These are phyloP conservation scores for Nectriaceae sp. DNA, from an alignment of 2,329 filamentous ascomycete species.

Conservation along the genomic window DNA sequence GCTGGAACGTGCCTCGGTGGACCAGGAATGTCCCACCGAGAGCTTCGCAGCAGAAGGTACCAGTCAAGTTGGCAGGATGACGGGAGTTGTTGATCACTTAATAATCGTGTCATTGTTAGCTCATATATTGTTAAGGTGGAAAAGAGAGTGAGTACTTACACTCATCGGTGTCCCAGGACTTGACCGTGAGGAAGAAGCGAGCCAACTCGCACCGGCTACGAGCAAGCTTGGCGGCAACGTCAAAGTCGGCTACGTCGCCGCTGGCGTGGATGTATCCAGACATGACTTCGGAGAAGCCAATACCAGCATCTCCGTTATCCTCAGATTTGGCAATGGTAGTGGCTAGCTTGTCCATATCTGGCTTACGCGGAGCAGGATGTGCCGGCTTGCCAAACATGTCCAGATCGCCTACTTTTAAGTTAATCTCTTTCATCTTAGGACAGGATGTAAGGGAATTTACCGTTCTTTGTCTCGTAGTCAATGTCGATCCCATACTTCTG, in stretches of 20 bases:
- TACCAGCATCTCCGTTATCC: constrained; percentile 38
- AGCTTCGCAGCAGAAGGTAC: constrained; percentile 57
- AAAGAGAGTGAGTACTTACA: constrained; percentile 2
- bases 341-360: constrained; percentile 2
- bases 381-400: constrained; percentile 57
- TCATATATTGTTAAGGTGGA: background rate
- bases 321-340: constrained; percentile 10
- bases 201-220: constrained; percentile 53
- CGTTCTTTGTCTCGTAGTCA: constrained; percentile 18
- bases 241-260: constrained; percentile 11
- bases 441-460: constrained; percentile 5
- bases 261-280: constrained; percentile 62
- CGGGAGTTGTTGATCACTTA: constrained; percentile 15
- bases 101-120: constrained; percentile 35
- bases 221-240: constrained; percentile 11
- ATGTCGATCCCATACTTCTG: constrained; percentile 11
- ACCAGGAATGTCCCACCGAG: constrained; percentile 53
- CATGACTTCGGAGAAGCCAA: constrained; percentile 68
- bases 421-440: too few species aligned
- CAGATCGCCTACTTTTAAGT: too few species aligned
- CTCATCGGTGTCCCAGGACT: constrained; percentile 48
- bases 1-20: constrained; percentile 56
- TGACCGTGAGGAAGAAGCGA: constrained; percentile 61
- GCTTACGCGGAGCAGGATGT: background rate
- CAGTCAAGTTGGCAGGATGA: constrained; percentile 50